phyloP scores from a whole-genome alignment of 495 filamentous ascomycete species.

The Bacidia rubella region DNA sequence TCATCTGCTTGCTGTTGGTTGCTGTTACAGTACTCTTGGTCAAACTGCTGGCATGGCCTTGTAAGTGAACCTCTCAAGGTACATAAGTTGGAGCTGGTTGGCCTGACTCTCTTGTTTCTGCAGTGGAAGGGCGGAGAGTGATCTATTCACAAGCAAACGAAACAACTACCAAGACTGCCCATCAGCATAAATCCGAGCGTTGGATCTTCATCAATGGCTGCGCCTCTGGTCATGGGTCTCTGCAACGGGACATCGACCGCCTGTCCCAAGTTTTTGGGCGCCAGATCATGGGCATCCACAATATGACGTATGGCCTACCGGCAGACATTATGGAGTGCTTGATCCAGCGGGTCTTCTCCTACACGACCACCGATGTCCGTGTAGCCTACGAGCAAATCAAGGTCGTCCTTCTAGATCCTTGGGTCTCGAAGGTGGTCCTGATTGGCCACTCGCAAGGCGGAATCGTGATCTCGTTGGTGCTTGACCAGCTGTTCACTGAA shows the following conservation, averaged over 20 bases:
- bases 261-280: slow-evolving; percentile 63
- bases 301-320: slow-evolving; percentile 55
- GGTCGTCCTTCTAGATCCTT: slow-evolving; percentile 38
- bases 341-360: slow-evolving; percentile 61
- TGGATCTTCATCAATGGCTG: slow-evolving; percentile 71
- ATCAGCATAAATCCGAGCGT: slow-evolving; percentile 37
- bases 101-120: too few relatives aligned
- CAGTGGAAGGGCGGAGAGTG: slow-evolving; percentile 13
- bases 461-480: slow-evolving; percentile 57
- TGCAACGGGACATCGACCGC: slow-evolving; percentile 57
- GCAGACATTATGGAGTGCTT: slow-evolving; percentile 68
- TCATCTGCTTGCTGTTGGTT: slow-evolving; percentile 5
- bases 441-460: slow-evolving; percentile 67
- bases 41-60: slow-evolving; percentile 7
- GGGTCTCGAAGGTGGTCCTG: slow-evolving; percentile 58
- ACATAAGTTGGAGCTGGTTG: slow-evolving; percentile 5
- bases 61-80: too few relatives aligned
- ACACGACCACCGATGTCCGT: slow-evolving; percentile 57
- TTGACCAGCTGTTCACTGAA: slow-evolving; percentile 72
- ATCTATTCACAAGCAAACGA: slow-evolving; percentile 9
- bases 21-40: slow-evolving; percentile 1
- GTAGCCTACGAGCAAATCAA: slow-evolving; percentile 41
- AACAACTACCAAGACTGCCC: neutral
- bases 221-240: slow-evolving; percentile 43
- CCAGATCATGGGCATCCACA: slow-evolving; percentile 68